These are phyloP conservation scores for Erysimum cheiranthoides DNA, from an alignment of 345 rosid species.

Conservation along the genomic window DNA sequence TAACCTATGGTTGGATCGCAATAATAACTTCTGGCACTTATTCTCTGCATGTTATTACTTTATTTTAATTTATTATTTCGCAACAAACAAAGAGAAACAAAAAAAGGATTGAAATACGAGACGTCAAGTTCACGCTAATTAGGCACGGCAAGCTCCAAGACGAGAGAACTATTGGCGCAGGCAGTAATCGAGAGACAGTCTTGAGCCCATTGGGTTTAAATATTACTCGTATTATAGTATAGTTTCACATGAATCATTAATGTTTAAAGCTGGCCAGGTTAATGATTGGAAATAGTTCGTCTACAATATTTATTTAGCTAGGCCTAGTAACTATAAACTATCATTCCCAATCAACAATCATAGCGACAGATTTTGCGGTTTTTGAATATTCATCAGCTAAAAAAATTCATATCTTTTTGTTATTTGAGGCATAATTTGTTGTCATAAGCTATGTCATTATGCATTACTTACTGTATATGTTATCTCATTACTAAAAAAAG, in stretches of 20 bases:
- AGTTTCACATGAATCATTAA: conserved; percentile 34
- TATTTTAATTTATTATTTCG: conserved; percentile 10
- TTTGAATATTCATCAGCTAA: no score
- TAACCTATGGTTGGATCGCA: conserved; percentile 37
- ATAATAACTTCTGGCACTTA: conserved; percentile 30
- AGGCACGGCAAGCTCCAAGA: conserved; percentile 41
- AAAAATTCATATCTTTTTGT: no score
- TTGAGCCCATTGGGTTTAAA: conserved; percentile 6
- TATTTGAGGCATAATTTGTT: no score
- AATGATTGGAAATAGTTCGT: conserved; percentile 39
- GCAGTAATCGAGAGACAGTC: not conserved
- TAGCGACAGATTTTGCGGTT: no score
- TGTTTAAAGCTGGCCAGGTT: conserved; percentile 17
- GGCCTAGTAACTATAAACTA: not conserved
- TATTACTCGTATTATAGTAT: conserved; percentile 13
- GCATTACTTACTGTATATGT: no score
- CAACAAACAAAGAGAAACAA: not conserved
- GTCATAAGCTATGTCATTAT: no score
- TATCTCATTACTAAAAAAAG: no score
- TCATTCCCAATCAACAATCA: no score
- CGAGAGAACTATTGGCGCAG: conserved; percentile 33
- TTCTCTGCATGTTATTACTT: conserved; percentile 32
- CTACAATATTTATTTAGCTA: not conserved
- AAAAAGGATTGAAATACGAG: conserved; percentile 18
- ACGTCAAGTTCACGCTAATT: conserved; percentile 47